Percentiles rank a stretch among this genome's conserved stretches.
Evolutionary conservation across 2,329 filamentous ascomycete species (phyloP).

Genomic region (Colletotrichum sp.): DNA sequence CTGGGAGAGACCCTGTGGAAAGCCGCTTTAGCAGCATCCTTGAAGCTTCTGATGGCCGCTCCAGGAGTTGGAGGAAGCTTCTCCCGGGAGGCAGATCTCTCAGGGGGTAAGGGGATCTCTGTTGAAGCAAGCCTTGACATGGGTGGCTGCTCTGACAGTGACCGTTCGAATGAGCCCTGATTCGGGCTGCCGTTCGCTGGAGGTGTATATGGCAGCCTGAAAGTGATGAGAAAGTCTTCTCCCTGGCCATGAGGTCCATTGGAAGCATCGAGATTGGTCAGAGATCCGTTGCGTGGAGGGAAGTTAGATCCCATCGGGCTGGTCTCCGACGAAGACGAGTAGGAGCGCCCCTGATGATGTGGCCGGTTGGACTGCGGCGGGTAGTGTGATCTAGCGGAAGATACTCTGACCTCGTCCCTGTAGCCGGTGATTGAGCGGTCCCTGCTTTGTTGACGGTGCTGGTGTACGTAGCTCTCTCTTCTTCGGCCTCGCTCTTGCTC

Average conservation of each 20-base stretch:
- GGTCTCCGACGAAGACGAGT: constrained; percentile 4
- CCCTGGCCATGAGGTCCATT: not conserved
- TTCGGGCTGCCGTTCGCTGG: constrained; percentile 3
- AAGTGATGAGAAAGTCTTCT: constrained; percentile 7
- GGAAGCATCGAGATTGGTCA: not conserved
- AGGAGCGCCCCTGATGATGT: constrained; percentile 7
- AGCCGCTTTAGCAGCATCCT: constrained; percentile 38
- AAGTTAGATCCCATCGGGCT: not conserved
- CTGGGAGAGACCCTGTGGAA: constrained; percentile 26
- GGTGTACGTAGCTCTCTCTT: constrained; percentile 18
- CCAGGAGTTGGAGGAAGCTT: not conserved
- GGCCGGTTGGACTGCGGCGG: constrained; percentile 17
- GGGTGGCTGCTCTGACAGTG: not conserved
- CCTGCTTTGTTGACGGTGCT: constrained; percentile 18
- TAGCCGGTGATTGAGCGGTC: constrained; percentile 18
- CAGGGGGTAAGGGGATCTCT: not conserved
- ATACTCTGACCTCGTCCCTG: constrained; percentile 14
- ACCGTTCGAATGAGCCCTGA: constrained; percentile 2
- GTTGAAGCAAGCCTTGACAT: not conserved
- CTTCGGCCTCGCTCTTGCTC: constrained; percentile 10
- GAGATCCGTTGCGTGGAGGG: not conserved
- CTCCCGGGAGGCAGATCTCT: not conserved
- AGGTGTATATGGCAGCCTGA: constrained; percentile 17
- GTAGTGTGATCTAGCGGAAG: constrained; percentile 19
- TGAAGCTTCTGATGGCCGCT: constrained; percentile 27